Base-by-base conservation (phyloP, 2,329 filamentous ascomycete species). In the Arthrobotrys sinensis region DNA sequence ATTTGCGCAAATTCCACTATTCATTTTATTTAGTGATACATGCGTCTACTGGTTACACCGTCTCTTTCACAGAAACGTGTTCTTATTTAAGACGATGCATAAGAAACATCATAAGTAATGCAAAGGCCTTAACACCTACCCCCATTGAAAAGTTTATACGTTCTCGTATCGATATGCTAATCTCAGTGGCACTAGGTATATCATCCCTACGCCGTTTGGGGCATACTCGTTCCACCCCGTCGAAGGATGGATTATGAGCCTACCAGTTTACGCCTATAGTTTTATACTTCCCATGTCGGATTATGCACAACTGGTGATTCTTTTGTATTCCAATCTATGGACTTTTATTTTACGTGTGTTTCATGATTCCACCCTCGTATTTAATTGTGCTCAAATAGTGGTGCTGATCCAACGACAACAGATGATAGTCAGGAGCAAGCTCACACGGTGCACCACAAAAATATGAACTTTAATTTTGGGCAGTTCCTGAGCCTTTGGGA, bases 341-440 rank as follows among this genome's bases (percentile, higher is more conserved):
- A 12, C 48, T 16, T 52, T 52, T 16, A 52, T 52, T 8, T 16
- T 52, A 52, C 48, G 48, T 52, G n/a, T 32, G 48, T 52, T n/a
- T n/a, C n/a, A n/a, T n/a, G n/a, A n/a, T n/a, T n/a, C n/a, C n/a
- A 7, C 3, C 12, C 24, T n/a, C 19, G 46, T 2, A 10, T 7
- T 6, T 2, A 52, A 4, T 3, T 32, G 10, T 28, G 19, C 2
- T 28, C 19, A 4, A 24, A 43, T 43, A 8, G 40, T 4, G 40
- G 3, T 28, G 4, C 4, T 19, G n/a, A n/a, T n/a, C n/a, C n/a
- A n/a, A n/a, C n/a, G n/a, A n/a, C n/a, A 3, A 34, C 21, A 52
- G 48, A 52, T 34, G 48, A 52, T 34, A 52, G 48, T 12, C 10
- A 24, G 24, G 48, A 52, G 7, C 21, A 52, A 16, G 48, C 48